A percentile compares a stretch with the other conserved stretches of the same genome.
These are phyloP conservation scores for Dactylellina cionopaga DNA, from an alignment of 2,329 filamentous ascomycete species.

Conservation along the genomic window DNA sequence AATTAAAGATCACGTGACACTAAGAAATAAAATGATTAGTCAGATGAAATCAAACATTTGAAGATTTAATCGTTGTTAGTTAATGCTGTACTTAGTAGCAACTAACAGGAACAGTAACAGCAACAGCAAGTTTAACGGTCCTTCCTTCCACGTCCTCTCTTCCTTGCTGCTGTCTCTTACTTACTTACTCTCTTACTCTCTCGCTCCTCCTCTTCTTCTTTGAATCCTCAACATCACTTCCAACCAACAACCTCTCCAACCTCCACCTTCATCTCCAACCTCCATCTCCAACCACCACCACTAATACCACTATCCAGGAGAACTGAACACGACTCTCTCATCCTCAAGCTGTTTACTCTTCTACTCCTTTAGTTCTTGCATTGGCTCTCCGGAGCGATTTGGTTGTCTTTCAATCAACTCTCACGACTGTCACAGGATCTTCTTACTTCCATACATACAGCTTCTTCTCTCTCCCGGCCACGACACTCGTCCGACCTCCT, in stretches of 20 bases:
- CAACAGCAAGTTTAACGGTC: slow-evolving; percentile 19
- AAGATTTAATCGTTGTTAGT: slow-evolving; percentile 23
- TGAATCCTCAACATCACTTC: slow-evolving; percentile 29
- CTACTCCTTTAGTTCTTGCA: background rate
- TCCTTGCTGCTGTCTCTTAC: slow-evolving; percentile 1
- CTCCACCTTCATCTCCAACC: background rate
- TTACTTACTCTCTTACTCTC: slow-evolving; percentile 11
- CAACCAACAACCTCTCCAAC: slow-evolving; percentile 1
- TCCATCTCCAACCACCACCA: slow-evolving; percentile 7
- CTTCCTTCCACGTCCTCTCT: background rate
- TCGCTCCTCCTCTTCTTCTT: slow-evolving; percentile 15
- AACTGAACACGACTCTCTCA: slow-evolving; percentile 12
- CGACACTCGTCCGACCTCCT: slow-evolving; percentile 19
- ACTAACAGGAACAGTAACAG: too few relatives aligned
- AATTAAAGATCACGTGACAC: slow-evolving; percentile 22
- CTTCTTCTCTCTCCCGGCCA: slow-evolving; percentile 17
- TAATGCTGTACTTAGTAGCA: too few relatives aligned
- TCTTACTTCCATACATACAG: slow-evolving; percentile 9
- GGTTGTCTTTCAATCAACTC: background rate
- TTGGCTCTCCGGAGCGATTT: background rate
- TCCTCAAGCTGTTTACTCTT: slow-evolving; percentile 25
- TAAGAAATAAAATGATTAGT: slow-evolving; percentile 1
- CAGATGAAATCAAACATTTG: background rate
- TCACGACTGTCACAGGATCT: slow-evolving; percentile 2
- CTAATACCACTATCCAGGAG: background rate